A percentile compares a stretch with the other conserved stretches of the same genome.
These are phyloP conservation scores for Serendipita vermifera DNA, from an alignment of 768 basidiomycete genomes.

Conservation along the genomic window DNA sequence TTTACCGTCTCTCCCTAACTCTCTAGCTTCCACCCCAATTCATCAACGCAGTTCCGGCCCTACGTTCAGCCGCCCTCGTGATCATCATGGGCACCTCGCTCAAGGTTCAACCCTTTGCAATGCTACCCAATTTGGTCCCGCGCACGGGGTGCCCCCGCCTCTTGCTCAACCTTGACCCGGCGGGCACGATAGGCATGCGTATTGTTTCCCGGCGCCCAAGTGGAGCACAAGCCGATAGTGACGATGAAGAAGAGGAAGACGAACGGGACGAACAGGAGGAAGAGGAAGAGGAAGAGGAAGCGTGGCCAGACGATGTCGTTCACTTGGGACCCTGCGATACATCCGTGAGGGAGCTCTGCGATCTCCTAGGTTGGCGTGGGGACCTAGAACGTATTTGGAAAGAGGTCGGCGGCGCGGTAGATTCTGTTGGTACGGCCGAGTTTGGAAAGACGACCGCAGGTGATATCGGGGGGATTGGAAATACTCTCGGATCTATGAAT, in stretches of 20 bases:
- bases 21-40: slow-evolving; percentile 62
- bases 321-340: slow-evolving; percentile 62
- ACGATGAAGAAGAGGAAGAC: slow-evolving; percentile 1
- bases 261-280: background rate
- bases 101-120: slow-evolving; percentile 77
- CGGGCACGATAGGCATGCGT: slow-evolving; percentile 45
- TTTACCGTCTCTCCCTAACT: background rate
- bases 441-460: slow-evolving; percentile 12
- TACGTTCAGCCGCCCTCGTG: slow-evolving; percentile 62
- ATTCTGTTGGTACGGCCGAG: slow-evolving; percentile 14
- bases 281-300: background rate
- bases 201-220: background rate
- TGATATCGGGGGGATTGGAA: slow-evolving; percentile 21
- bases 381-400: slow-evolving; percentile 46
- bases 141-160: slow-evolving; percentile 51
- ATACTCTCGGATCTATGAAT: slow-evolving; percentile 15
- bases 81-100: slow-evolving; percentile 88
- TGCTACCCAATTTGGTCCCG: slow-evolving; percentile 47
- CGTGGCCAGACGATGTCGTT: slow-evolving; percentile 42
- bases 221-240: background rate
- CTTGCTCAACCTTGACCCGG: slow-evolving; percentile 78
- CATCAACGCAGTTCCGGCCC: slow-evolving; percentile 36
- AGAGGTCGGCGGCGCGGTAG: slow-evolving; percentile 30
- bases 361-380: slow-evolving; percentile 61
- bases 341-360: slow-evolving; percentile 45